phyloP scores from a whole-genome alignment of 139 green algal genomes.

The Pedinophyceae sp. region DNA sequence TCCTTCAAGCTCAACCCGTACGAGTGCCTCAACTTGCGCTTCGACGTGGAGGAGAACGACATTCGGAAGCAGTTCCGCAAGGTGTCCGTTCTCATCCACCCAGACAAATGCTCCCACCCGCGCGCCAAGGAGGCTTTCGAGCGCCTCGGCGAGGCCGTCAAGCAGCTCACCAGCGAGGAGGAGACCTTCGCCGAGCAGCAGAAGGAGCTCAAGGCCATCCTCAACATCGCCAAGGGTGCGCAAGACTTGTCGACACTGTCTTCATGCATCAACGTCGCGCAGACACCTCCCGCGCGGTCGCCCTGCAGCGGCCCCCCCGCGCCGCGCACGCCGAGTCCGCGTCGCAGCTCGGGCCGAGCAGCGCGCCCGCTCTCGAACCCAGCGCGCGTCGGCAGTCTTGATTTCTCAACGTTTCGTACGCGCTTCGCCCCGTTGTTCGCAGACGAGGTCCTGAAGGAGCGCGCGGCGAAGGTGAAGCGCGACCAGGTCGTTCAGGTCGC shows the following conservation, averaged over 20 bases:
- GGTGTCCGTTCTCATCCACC: conserved; percentile 9
- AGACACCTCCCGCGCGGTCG: background rate
- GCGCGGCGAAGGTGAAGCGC: background rate
- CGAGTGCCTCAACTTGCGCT: conserved; percentile 10
- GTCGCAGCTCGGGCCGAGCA: too few species aligned
- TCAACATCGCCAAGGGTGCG: background rate
- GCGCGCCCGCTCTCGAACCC: too few species aligned
- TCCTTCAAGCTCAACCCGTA: conserved; percentile 18
- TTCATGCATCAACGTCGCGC: too few species aligned
- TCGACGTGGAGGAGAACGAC: conserved; percentile 5
- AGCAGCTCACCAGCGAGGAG: background rate
- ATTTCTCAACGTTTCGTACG: too few species aligned
- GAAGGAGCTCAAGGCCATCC: background rate
- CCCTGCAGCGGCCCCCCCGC: background rate
- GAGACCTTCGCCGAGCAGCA: background rate
- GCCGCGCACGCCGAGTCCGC: too few species aligned
- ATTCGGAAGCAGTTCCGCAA: conserved; percentile 11
- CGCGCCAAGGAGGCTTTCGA: conserved; percentile 16
- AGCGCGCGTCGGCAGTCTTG: too few species aligned
- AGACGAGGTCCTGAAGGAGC: conserved; percentile 1
- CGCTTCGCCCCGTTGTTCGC: too few species aligned
- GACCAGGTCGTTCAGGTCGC: background rate
- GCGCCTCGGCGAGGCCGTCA: conserved; percentile 2
- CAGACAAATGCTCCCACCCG: conserved; percentile 19
- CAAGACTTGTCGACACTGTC: too few species aligned